Evolutionary conservation across 306 rosid species (phyloP), one percentile per base, ranked within the genome.

Genomic region (Cucurbita maxima): DNA sequence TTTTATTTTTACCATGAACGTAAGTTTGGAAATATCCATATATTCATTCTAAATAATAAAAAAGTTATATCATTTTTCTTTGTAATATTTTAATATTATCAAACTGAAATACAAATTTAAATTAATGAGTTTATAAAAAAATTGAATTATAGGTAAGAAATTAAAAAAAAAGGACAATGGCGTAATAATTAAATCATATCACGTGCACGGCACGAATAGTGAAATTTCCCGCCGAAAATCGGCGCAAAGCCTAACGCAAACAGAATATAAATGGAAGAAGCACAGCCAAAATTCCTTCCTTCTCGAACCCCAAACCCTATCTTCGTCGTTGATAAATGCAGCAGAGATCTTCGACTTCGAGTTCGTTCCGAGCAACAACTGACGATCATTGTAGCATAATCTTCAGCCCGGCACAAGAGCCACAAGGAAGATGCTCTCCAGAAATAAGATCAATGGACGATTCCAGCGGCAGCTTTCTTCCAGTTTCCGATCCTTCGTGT

Each of bases 281-380:
- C 16, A 18, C 30, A 63, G 13, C 22, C 44, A 2, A 14, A 62
- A 22, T 58, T 30, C 71, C 51, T 30, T 2, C 34, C 34, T 30
- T 30, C 3, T 30, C 34, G 34, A 30, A 30, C 34, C 34, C 34
- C 34, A 30, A 30, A 38, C 40, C 48, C 71, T 18, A 63, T 19
- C 76, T 56, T 67, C 51, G 20, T 80, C 40, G 62, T 41, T 64
- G 44, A 16, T 41, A 30, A 73, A 88, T 83, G 88, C 84, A 70
- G 82, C 85, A 77, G 80, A 74, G 92, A 75, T 56, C 84, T 70
- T 75, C 78, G 77, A 43, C 84, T 70, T 75, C 78, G 77, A 43
- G 20, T 72, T 79, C 86, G 13, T 59, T 78, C 53, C 82, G 89
- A 57, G 18, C 43, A 19, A 36, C 43, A 19, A 36, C 75, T 9